Conservation (phyloP, 2,329 filamentous ascomycete genomes). For the Trichophyton rubrum region DNA sequence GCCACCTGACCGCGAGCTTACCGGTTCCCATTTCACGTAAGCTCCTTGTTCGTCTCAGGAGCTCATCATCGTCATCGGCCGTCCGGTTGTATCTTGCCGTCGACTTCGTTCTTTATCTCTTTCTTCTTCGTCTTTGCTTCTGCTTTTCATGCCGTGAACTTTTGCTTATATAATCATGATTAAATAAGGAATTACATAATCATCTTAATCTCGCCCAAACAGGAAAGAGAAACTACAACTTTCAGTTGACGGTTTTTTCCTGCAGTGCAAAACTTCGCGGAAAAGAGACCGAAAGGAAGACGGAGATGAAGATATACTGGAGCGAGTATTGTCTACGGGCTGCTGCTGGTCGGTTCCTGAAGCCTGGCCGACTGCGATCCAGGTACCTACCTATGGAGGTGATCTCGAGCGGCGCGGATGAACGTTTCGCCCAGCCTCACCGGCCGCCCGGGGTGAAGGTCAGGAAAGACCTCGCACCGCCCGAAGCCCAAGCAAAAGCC, state of each 20-base stretch:
- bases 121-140: background rate
- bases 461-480: background rate
- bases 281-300: background rate
- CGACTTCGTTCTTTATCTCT: background rate
- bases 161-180: background rate
- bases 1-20: background rate
- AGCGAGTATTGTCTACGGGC: no score
- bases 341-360: no score
- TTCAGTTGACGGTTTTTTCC: background rate
- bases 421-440: background rate
- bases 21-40: conserved; percentile 9
- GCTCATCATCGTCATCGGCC: background rate
- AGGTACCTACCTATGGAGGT: no score
- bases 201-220: background rate
- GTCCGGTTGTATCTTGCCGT: background rate
- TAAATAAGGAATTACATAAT: background rate
- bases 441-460: background rate
- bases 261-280: background rate
- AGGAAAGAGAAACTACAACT: no score
- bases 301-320: no score
- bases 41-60: background rate
- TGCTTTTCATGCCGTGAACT: no score
- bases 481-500: background rate
- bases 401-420: background rate
- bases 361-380: background rate